Evolutionary conservation across 495 filamentous ascomycete genomes (phyloP).

Genomic region (Aspergillus asperescens): DNA sequence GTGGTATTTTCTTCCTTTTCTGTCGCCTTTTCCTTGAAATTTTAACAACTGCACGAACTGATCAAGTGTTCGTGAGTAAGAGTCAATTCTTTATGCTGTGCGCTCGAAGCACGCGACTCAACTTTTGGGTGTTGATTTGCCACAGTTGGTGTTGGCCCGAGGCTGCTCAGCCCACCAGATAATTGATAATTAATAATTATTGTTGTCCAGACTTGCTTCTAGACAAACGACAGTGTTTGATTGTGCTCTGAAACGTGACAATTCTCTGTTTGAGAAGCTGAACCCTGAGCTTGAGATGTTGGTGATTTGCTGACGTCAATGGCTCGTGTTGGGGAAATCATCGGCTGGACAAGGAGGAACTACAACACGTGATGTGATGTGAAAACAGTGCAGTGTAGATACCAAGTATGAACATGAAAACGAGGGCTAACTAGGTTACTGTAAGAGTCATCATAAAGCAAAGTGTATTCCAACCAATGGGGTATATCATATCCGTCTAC

Average conservation of each 20-base stretch:
- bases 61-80: not conserved
- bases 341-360: too few relatives aligned
- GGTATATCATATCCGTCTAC: conserved; percentile 1
- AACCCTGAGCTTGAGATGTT: not conserved
- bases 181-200: not conserved
- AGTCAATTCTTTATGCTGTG: not conserved
- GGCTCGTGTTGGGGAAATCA: not conserved
- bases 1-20: not conserved
- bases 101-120: too few relatives aligned
- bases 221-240: not conserved
- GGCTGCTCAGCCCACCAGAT: not conserved
- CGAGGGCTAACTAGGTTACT: not conserved
- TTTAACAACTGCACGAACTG: not conserved
- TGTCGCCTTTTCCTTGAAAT: too few relatives aligned
- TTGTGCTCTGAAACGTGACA: not conserved
- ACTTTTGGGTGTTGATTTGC: too few relatives aligned
- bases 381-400: not conserved
- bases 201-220: too few relatives aligned
- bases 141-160: not conserved
- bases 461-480: not conserved
- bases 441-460: not conserved
- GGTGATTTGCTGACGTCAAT: conserved; percentile 3
- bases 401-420: not conserved
- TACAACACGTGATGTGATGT: too few relatives aligned
- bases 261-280: not conserved